Evolutionary conservation across 1,284 basidiomycete species (phyloP), one percentile per base, ranked within the genome.

Genomic region (Puccinia horiana): DNA sequence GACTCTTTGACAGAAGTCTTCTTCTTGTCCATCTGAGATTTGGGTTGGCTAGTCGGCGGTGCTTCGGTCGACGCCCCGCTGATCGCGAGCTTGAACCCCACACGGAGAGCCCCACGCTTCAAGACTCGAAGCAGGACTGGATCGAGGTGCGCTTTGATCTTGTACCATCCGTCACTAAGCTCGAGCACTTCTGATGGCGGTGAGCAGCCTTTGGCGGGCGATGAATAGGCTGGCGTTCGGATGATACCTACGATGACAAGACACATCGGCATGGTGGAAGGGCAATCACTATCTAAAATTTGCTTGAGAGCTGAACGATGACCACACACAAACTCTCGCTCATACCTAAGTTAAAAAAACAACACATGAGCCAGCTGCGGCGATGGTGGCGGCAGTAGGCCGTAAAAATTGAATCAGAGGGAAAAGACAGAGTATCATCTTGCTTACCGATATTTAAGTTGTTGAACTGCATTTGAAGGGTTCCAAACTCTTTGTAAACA

Each of bases 81-180:
- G 56, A 81, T 74, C 20, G 79, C 70, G 35, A 81, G 47, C 29
- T 81, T 81, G 37, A 61, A 47, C 23, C 79, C 79, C 9, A 74
- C 70, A 47, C 73, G 58, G 8, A 81, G 58, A 44, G 40, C 14
- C 26, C 79, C 79, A 20, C 42, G 49, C n/a, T 49, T 63, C 54
- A 81, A 47, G 5, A 61, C 70, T 26, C 79, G 54, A 4, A 32
- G 12, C 26, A 81, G 20, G 12, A 70, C 44, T 14, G 40, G 49
- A 23, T 81, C 79, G 0, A 74, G 40, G 16, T 37, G 42, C 35
- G 69, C 69, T 32, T 65, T 58, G 44, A 81, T 74, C 40, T 65
- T 63, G 16, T 81, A 74, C 79, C 79, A 81, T 58, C 79, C 79
- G 40, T 81, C 79, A 40, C 70, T 81, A 5, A 81, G 52, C 67